These are phyloP conservation scores for Cytidiella melzeri DNA, from an alignment of 768 basidiomycete species.

Conservation along the genomic window DNA sequence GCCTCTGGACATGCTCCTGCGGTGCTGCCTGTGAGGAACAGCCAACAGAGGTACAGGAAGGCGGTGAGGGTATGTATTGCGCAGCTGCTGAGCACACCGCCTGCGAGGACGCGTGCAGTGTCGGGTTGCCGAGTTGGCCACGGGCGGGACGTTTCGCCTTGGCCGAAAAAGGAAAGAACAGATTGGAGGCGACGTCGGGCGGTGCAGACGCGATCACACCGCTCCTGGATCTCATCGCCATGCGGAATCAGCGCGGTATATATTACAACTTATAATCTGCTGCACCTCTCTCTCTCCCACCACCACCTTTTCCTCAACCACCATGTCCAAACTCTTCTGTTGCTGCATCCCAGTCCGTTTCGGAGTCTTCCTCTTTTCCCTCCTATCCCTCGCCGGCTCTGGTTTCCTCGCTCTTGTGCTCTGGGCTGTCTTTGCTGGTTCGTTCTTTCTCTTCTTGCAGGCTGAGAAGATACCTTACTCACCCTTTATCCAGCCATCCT, in stretches of 20 bases:
- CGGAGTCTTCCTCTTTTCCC: conserved; percentile 25
- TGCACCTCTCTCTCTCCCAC: conserved; percentile 1
- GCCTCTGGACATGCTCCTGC: no score
- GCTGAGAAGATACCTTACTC: no score
- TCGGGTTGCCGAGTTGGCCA: no score
- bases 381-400: conserved; percentile 15
- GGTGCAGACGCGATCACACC: not conserved
- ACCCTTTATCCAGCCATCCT: not conserved
- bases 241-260: no score
- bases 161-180: not conserved
- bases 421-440: conserved; percentile 19
- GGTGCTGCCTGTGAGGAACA: no score
- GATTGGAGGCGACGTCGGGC: not conserved
- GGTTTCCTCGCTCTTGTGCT: conserved; percentile 9
- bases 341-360: conserved; percentile 26
- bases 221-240: not conserved
- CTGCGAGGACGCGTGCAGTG: no score
- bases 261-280: no score
- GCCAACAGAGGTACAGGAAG: no score
- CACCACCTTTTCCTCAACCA: not conserved
- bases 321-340: conserved; percentile 24
- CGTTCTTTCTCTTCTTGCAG: conserved; percentile 3
- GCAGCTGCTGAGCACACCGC: no score
- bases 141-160: no score
- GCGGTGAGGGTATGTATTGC: no score